Conservation (phyloP, 2,329 filamentous ascomycete species). For the Escovopsis sp. region DNA sequence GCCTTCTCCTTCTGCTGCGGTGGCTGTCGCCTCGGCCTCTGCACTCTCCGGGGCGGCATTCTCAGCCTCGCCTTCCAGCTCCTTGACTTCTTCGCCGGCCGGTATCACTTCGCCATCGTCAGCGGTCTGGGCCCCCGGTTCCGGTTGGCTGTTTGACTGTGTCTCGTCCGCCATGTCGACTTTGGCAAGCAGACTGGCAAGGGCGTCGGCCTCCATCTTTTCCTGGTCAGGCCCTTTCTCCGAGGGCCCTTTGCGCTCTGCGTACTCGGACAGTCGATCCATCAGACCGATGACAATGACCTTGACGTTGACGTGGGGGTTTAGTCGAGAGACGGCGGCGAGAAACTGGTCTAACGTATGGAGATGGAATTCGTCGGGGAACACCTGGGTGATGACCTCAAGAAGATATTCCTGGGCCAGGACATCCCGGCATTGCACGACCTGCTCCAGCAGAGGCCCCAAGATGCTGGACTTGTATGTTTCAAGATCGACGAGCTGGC, state of each 20-base stretch:
- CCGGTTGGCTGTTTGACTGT: slow-evolving; percentile 9
- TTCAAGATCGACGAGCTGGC: slow-evolving; percentile 88
- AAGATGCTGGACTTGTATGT: slow-evolving; percentile 86
- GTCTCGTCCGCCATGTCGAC: slow-evolving; percentile 51
- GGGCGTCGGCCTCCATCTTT: slow-evolving; percentile 72
- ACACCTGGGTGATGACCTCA: slow-evolving; percentile 97
- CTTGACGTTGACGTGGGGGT: slow-evolving; percentile 95
- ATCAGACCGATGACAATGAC: slow-evolving; percentile 95
- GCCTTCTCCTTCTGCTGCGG: slow-evolving; percentile 23
- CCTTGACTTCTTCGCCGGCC: slow-evolving; percentile 17
- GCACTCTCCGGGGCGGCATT: slow-evolving; percentile 13
- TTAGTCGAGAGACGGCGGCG: slow-evolving; percentile 79
- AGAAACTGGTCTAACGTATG: slow-evolving; percentile 94
- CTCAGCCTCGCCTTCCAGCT: slow-evolving; percentile 9
- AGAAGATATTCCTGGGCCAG: slow-evolving; percentile 93
- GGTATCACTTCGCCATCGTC: slow-evolving; percentile 11
- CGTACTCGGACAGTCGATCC: slow-evolving; percentile 89
- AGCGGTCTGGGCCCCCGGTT: slow-evolving; percentile 6
- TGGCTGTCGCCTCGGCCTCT: slow-evolving; percentile 8
- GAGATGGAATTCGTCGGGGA: slow-evolving; percentile 95
- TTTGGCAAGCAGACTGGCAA: slow-evolving; percentile 63
- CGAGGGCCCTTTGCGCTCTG: slow-evolving; percentile 69
- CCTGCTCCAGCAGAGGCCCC: slow-evolving; percentile 81
- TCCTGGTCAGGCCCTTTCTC: slow-evolving; percentile 56
- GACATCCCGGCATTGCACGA: slow-evolving; percentile 94